A percentile compares a stretch with the other conserved stretches of the same genome.
Evolutionary conservation across 164 flowering plant genomes (phyloP).

Genomic region (Echeveria elegans): DNA sequence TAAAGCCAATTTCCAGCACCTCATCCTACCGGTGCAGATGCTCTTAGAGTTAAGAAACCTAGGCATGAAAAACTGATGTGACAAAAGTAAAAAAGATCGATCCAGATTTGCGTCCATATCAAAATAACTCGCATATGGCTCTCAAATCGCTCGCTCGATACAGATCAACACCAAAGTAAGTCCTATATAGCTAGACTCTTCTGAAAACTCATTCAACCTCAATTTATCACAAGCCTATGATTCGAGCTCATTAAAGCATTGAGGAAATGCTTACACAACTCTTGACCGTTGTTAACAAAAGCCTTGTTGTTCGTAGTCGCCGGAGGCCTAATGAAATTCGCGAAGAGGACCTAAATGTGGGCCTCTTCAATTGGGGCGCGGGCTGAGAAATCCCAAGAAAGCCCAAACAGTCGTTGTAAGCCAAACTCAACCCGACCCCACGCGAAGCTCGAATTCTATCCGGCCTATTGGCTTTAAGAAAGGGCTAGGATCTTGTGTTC

Average conservation of each 20-base stretch:
- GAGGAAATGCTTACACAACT: conserved; percentile 32
- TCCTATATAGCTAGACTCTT: conserved; percentile 33
- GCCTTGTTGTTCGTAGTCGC: conserved; percentile 83
- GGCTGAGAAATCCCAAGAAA: no score
- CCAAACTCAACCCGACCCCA: no score
- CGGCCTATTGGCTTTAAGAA: no score
- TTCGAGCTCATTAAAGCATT: conserved; percentile 25
- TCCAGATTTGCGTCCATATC: conserved; percentile 17
- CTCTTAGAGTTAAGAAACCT: neutral
- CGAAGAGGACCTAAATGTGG: conserved; percentile 23
- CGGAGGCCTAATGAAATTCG: conserved; percentile 51
- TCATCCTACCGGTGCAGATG: no score
- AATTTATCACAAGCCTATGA: conserved; percentile 20
- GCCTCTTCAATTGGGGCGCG: no score
- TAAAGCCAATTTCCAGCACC: no score
- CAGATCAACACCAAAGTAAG: conserved; percentile 51
- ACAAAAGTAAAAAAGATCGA: neutral
- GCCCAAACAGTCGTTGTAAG: no score
- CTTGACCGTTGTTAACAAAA: conserved; percentile 67
- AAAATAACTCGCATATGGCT: conserved; percentile 25
- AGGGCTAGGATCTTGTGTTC: no score
- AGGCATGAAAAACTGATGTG: neutral
- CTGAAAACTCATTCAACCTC: conserved; percentile 21
- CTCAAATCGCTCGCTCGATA: conserved; percentile 41
- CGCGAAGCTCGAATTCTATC: no score